Conservation (phyloP, 2,329 filamentous ascomycete genomes). For the Canariomyces notabilis region DNA sequence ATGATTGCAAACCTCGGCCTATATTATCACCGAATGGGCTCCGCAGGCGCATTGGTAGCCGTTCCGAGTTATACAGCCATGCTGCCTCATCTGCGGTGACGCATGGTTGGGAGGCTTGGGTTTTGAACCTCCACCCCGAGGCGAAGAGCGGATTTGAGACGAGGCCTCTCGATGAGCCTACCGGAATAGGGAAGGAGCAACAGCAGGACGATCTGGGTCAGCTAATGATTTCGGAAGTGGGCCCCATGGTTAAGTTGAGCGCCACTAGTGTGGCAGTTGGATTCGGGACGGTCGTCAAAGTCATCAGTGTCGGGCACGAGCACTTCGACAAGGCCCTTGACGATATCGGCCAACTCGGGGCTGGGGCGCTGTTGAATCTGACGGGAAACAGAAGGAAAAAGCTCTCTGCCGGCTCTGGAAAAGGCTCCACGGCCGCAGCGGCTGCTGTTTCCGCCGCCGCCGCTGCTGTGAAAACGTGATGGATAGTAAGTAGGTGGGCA, state of each 20-base stretch:
- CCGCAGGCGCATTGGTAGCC: conserved; percentile 5
- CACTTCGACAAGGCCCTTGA: conserved; percentile 45
- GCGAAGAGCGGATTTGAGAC: conserved; percentile 41
- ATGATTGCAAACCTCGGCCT: conserved; percentile 7
- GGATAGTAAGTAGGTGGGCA: too few species aligned
- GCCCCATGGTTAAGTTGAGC: conserved; percentile 60
- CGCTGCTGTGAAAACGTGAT: too few species aligned
- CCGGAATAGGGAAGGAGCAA: conserved; percentile 22
- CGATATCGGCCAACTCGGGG: conserved; percentile 21
- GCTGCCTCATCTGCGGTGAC: neutral
- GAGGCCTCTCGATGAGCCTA: conserved; percentile 38
- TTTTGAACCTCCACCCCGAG: conserved; percentile 42
- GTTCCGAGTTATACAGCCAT: conserved; percentile 11
- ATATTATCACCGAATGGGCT: conserved; percentile 13
- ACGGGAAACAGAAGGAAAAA: conserved; percentile 31
- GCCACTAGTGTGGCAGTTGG: conserved; percentile 62
- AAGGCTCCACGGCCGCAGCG: neutral
- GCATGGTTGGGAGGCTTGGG: conserved; percentile 51
- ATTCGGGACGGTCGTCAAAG: conserved; percentile 68
- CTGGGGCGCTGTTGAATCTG: conserved; percentile 30
- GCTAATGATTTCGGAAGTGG: conserved; percentile 61
- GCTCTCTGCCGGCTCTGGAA: neutral
- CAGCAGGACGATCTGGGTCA: conserved; percentile 35
- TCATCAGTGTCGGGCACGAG: conserved; percentile 63
- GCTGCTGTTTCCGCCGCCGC: too few species aligned